These are phyloP conservation scores for Penicillium arizonense DNA, from an alignment of 495 filamentous ascomycete species.

Conservation along the genomic window DNA sequence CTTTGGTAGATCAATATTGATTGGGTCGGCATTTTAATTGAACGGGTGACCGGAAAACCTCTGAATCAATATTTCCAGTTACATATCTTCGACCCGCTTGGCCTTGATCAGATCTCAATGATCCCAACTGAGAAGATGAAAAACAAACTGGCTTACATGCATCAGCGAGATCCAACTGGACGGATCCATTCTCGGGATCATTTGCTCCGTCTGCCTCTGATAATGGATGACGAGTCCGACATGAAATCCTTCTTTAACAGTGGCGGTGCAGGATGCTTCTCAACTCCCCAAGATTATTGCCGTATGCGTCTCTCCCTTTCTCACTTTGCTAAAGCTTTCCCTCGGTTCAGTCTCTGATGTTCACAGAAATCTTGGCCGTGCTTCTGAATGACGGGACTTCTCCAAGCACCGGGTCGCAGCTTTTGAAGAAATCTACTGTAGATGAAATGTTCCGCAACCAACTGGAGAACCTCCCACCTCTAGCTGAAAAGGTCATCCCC, in stretches of 20 bases:
- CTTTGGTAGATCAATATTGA: slow-evolving; percentile 49
- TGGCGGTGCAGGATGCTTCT: slow-evolving; percentile 57
- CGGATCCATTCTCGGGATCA: slow-evolving; percentile 45
- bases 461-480: slow-evolving; percentile 53
- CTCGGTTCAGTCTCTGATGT: too few species aligned
- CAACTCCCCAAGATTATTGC: slow-evolving; percentile 53
- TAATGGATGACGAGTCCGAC: slow-evolving; percentile 26
- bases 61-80: slow-evolving; percentile 57
- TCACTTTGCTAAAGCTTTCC: neutral
- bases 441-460: slow-evolving; percentile 61
- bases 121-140: slow-evolving; percentile 53
- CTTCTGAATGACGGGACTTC: slow-evolving; percentile 51
- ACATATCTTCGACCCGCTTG: slow-evolving; percentile 57
- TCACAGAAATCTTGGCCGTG: slow-evolving; percentile 39
- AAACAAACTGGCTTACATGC: slow-evolving; percentile 47
- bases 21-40: slow-evolving; percentile 58
- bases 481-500: slow-evolving; percentile 39
- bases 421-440: slow-evolving; percentile 53
- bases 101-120: slow-evolving; percentile 52
- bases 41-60: slow-evolving; percentile 47
- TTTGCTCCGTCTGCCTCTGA: slow-evolving; percentile 41
- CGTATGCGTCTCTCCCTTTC: slow-evolving; percentile 35
- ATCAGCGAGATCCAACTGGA: slow-evolving; percentile 41
- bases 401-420: slow-evolving; percentile 42
- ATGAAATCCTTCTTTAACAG: slow-evolving; percentile 43